Evolutionary conservation across 768 basidiomycete species (phyloP), one percentile per base, ranked within the genome.

Genomic region (Leccinum fibrillosum): DNA sequence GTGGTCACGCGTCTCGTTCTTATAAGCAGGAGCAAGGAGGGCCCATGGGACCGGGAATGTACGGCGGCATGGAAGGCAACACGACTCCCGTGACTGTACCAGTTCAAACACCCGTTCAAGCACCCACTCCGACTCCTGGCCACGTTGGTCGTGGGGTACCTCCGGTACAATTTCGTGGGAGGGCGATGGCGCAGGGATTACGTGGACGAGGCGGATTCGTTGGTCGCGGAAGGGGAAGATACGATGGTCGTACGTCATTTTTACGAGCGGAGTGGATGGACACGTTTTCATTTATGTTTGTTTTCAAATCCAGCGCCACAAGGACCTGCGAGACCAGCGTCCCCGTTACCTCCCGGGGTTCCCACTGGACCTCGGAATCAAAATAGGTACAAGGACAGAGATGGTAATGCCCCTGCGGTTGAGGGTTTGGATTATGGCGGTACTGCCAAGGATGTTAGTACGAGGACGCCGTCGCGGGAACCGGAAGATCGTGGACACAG

Each of bases 341-440:
- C 92, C 0, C 92, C 92, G 17, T 79, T 94, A 1, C 92, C 92
- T 1, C 90, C 92, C 13, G 86, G 86, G 58, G 92, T 94, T 19
- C 92, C 92, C 1, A 94, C 92, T 0, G 92, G 92, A 1, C 92
- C 92, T 12, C 80, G 92, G 47, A 92, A 92, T 70, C 89, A 90
- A 72, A 90, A 90, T 68, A 91, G 91, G 69, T 93, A 94, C 76
- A 93, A 92, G 77, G 92, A 94, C 71, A 81, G 90, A 44, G 91
- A 93, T 67, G 86, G 84, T 15, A 90, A 90, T 66, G 88, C 89
- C 1, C 88, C 90, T 59, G 90, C 90, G 26, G 89, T 91, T 12
- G 91, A 93, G 67, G 91, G 92, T n/a, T 72, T 94, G 66, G 92
- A 94, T 69, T 94, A 94, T 64, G 91, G 90, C 2, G 90, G 86